These are phyloP conservation scores for Scytalidium lignicola DNA, from an alignment of 2,329 filamentous ascomycete species.

Conservation along the genomic window DNA sequence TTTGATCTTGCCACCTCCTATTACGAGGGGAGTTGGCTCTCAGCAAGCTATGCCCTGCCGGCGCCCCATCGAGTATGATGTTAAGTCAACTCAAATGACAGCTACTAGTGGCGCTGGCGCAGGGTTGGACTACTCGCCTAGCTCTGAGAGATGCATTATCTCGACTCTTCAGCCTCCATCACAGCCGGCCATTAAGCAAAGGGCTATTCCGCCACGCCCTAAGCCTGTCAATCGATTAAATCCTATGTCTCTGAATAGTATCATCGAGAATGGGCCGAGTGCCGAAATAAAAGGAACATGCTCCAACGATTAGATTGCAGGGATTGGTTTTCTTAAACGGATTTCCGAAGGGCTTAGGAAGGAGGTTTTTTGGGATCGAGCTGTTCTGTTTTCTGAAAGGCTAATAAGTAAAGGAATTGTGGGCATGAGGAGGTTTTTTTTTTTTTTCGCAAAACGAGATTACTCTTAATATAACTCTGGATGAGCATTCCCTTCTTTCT, in stretches of 20 bases:
- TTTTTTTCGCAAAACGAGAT: no score
- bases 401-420: no score
- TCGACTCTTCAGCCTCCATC: conserved; percentile 22
- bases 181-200: conserved; percentile 18
- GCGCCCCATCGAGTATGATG: conserved; percentile 23
- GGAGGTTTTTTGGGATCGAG: no score
- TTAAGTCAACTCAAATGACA: conserved; percentile 27
- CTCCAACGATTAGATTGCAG: conserved; percentile 23
- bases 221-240: conserved; percentile 24
- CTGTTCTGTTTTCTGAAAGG: no score
- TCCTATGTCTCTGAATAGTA: conserved; percentile 28
- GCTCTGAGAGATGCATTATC: conserved; percentile 20
- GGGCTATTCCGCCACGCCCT: conserved; percentile 23
- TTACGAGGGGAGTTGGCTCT: conserved; percentile 24
- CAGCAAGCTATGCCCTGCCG: conserved; percentile 16
- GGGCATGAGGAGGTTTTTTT: no score
- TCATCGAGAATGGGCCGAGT: conserved; percentile 26
- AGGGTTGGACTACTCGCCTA: conserved; percentile 24
- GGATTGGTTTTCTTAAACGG: conserved; percentile 10
- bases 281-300: conserved; percentile 28
- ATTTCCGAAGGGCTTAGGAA: no score
- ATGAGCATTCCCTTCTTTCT: no score
- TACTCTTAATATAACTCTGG: no score
- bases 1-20: conserved; percentile 30
- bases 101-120: conserved; percentile 15